phyloP scores from a whole-genome alignment of 2,329 filamentous ascomycete species.

The Xylariaceae sp. region DNA sequence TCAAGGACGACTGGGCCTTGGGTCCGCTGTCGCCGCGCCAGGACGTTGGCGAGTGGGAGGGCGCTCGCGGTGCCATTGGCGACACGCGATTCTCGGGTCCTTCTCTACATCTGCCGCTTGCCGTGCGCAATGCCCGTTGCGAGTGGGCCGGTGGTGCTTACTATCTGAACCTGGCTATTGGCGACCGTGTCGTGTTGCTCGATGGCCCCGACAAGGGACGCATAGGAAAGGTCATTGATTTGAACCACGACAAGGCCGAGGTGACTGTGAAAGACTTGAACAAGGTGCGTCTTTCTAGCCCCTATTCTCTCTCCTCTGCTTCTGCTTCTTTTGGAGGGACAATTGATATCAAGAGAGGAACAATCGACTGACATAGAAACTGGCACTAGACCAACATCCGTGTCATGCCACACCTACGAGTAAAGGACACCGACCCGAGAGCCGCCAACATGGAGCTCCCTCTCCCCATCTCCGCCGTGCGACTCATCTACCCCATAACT shows the following conservation, averaged over 20 bases:
- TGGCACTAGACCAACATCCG: slow-evolving; percentile 35
- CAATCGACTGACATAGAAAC: slow-evolving; percentile 9
- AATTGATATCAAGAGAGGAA: neutral
- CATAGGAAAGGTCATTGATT: slow-evolving; percentile 64
- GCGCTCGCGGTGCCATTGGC: slow-evolving; percentile 54
- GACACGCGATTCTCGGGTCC: slow-evolving; percentile 29
- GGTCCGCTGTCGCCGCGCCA: slow-evolving; percentile 73
- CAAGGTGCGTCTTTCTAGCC: slow-evolving; percentile 49
- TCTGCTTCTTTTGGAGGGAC: neutral
- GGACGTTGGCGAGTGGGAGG: slow-evolving; percentile 56
- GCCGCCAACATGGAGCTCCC: slow-evolving; percentile 48
- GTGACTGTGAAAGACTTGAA: slow-evolving; percentile 59
- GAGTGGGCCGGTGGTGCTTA: slow-evolving; percentile 51
- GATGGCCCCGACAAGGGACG: slow-evolving; percentile 75
- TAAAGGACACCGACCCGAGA: slow-evolving; percentile 31
- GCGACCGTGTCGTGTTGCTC: slow-evolving; percentile 78
- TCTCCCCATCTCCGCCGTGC: slow-evolving; percentile 65
- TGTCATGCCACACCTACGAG: slow-evolving; percentile 38
- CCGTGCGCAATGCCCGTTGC: slow-evolving; percentile 35
- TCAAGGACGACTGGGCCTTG: slow-evolving; percentile 71
- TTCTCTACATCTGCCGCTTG: slow-evolving; percentile 25
- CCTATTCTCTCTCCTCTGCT: neutral
- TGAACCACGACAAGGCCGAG: slow-evolving; percentile 51
- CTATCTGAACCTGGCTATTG: slow-evolving; percentile 57
- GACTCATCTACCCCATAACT: slow-evolving; percentile 72